Conservation (phyloP, 768 basidiomycete genomes). For the Candolleomyces efflorescens region DNA sequence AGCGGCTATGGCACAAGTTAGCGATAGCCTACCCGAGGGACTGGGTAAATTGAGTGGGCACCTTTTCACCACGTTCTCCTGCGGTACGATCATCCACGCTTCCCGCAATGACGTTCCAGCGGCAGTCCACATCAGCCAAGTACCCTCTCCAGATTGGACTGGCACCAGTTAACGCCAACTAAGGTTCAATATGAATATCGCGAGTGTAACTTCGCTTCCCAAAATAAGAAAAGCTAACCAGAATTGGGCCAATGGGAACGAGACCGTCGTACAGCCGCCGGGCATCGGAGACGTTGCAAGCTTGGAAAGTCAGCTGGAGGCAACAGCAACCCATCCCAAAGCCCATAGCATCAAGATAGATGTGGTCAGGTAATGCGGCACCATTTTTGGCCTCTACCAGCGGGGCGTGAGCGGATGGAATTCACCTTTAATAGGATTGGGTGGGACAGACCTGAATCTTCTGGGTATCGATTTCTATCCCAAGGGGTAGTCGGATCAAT, state of each 20-base stretch:
- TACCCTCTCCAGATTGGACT: slow-evolving; percentile 95
- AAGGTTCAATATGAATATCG: slow-evolving; percentile 3
- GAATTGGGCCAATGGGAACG: slow-evolving; percentile 90
- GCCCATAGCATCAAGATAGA: slow-evolving; percentile 99
- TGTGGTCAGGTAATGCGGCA: slow-evolving; percentile 84
- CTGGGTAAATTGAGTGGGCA: slow-evolving; percentile 19
- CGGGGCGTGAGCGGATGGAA: slow-evolving; percentile 3
- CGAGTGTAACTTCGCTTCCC: not conserved
- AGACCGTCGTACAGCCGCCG: slow-evolving; percentile 94
- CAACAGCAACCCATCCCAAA: slow-evolving; percentile 99
- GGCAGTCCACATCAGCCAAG: slow-evolving; percentile 94
- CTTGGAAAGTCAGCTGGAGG: slow-evolving; percentile 95
- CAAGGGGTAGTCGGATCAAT: slow-evolving; percentile 91
- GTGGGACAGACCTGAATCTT: slow-evolving; percentile 65
- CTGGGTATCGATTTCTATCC: slow-evolving; percentile 77
- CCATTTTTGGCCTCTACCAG: slow-evolving; percentile 79
- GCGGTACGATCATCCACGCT: slow-evolving; percentile 96
- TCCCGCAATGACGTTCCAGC: slow-evolving; percentile 99
- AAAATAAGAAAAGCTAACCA: slow-evolving; percentile 49
- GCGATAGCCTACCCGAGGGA: slow-evolving; percentile 2
- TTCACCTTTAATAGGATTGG: not conserved
- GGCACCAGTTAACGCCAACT: slow-evolving; percentile 93
- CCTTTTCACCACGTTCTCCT: slow-evolving; percentile 90
- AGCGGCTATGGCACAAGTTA: slow-evolving; percentile 40
- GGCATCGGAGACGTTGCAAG: slow-evolving; percentile 90